Evolutionary conservation across 768 basidiomycete genomes (phyloP).

Genomic region (Rhizopogon vinicolor): DNA sequence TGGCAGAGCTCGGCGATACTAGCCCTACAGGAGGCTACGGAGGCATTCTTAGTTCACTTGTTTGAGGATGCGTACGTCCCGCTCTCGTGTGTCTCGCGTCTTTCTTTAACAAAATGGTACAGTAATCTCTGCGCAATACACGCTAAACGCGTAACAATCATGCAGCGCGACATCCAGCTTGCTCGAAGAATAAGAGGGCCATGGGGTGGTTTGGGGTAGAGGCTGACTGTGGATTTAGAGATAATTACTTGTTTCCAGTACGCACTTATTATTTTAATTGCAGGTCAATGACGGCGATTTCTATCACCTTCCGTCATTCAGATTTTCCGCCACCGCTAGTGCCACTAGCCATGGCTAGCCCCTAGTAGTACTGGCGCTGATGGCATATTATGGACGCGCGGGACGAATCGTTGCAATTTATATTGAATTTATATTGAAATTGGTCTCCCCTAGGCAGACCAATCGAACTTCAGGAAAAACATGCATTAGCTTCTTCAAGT

Average conservation of each 20-base stretch:
- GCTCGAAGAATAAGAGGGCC: constrained; percentile 92
- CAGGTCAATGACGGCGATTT: neutral
- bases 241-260: neutral
- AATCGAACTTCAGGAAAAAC: no score
- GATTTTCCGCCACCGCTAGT: no score
- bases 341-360: no score
- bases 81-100: neutral
- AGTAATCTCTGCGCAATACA: constrained; percentile 97
- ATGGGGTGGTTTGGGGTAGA: constrained; percentile 69
- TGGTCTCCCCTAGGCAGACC: no score
- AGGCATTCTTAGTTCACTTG: constrained; percentile 90
- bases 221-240: neutral
- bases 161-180: constrained; percentile 96
- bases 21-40: constrained; percentile 95
- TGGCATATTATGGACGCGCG: no score
- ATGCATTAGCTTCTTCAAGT: no score
- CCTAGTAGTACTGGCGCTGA: no score
- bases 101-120: constrained; percentile 6
- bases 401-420: no score
- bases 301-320: no score
- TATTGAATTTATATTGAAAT: no score
- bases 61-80: constrained; percentile 95
- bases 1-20: constrained; percentile 96
- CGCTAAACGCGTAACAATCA: constrained; percentile 96
- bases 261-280: neutral